A percentile compares a stretch with the other conserved stretches of the same genome.
These are phyloP conservation scores for Carex pumila DNA, from an alignment of 176 grass and related monocot species.

Conservation along the genomic window DNA sequence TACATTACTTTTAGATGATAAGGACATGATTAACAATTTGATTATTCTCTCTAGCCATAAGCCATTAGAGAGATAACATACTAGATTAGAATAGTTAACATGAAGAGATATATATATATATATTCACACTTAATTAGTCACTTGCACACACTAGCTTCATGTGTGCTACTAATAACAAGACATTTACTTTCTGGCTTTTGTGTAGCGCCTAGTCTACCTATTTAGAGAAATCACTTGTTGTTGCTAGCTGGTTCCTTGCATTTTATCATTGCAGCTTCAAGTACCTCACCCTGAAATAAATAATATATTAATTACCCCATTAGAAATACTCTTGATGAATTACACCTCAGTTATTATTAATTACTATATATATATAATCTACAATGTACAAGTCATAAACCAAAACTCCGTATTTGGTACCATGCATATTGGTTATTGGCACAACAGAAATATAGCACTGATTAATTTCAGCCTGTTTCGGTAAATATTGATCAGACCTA, in stretches of 20 bases:
- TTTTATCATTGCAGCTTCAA: constrained; percentile 29
- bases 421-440: too few species aligned
- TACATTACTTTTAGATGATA: not conserved
- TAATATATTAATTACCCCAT: not conserved
- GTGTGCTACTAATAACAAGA: constrained; percentile 4
- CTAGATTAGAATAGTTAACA: constrained; percentile 24
- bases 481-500: too few species aligned
- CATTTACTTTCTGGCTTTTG: not conserved
- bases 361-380: not conserved
- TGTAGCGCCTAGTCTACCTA: constrained; percentile 2
- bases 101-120: constrained; percentile 9
- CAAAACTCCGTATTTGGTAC: not conserved
- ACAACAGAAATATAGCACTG: too few species aligned
- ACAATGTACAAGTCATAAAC: not conserved
- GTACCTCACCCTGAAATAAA: constrained; percentile 55
- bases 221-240: not conserved
- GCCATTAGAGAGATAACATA: not conserved
- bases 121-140: constrained; percentile 16
- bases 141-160: constrained; percentile 9
- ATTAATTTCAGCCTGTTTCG: too few species aligned
- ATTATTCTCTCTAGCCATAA: not conserved
- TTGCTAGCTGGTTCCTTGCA: constrained; percentile 10
- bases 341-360: not conserved
- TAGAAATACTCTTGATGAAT: not conserved
- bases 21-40: constrained; percentile 12